Base-by-base conservation (phyloP, 2,329 filamentous ascomycete species). In the Beauveria rudraprayagi region DNA sequence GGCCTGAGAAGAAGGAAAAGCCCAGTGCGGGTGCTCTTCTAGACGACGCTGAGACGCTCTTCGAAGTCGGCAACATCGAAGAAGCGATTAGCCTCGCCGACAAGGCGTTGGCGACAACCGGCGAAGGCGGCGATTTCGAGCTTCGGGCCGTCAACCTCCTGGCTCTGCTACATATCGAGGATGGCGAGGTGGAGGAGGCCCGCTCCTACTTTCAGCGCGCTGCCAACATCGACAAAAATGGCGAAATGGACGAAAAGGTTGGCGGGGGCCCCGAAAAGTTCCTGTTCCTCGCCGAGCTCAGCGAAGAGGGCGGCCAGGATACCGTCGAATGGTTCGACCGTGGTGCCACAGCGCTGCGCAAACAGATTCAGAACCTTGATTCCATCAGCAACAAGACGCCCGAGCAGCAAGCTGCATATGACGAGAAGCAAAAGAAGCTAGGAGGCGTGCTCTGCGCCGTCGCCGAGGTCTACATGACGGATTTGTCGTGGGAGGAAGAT, bases 391-490 rank as follows among this genome's bases (percentile, higher is more conserved):
- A 65, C 61, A 77, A 75, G 61, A 76, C 70, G 16, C 62, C 69
- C 37, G 72, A 76, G 66, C 70, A 77, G 67, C 72, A 78, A 69
- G 69, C 68, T 22, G 65, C 77, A 26, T 68, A 86, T 46, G 82
- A 87, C 30, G 90, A 83, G 73, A 90, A 91, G 78, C 88, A 88
- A 72, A 80, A 81, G 66, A 94, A 94, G 75, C 80, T 97, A 41
- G 91, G 92, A 2, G 91, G 91, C 67, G 91, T 92, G n/a, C 82
- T 99, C 41, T 99, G 95, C 75, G 91, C 90, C 30, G 91, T 97
- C 63, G 87, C 91, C 7, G 94, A 99, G 77, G 91, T 99, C 55
- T 99, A 97, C 79, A 99, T 99, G 94, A 99, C 94, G 11, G 94
- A 99, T 77, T 77, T 97, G 68, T 94, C 90, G 69, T 94, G 84